Evolutionary conservation across 2,329 filamentous ascomycete species (phyloP), one percentile per base, ranked within the genome.

Genomic region (Pleurostoma richardsiae): DNA sequence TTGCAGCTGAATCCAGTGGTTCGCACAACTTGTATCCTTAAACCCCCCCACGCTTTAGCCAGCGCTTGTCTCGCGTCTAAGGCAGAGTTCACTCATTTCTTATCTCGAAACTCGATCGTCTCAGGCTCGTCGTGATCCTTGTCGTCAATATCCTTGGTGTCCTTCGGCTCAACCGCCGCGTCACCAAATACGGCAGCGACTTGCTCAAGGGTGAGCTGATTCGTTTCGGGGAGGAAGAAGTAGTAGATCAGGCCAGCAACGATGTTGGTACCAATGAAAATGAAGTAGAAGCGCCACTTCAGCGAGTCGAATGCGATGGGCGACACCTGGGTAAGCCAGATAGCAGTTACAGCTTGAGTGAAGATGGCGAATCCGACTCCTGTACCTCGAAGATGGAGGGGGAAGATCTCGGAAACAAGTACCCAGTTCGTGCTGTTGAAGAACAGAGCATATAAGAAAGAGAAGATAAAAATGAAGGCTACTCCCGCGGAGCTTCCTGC

Each of bases 321-420:
- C 3, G 61, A 56, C 1, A 56, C 56, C 4, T 60, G 56, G 0
- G 58, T 56, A 3, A 65, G 52, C 56, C 60, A 61, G n/a, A 64
- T 63, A 7, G 56, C 55, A 3, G 62, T 62, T 26, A 63, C 45
- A 3, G 56, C 54, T 27, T 60, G 54, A 1, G 57, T 54, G 38
- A 62, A 61, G 3, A 62, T 56, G 3, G 60, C 54, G 77, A 52
- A 73, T 67, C 77, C 78, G 50, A 82, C 80, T 0, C 80, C 80
- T 0, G 79, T 83, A 0, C 77, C 78, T 19, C 80, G 68, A 53
- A 83, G 78, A 4, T 76, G 76, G 29, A 71, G 73, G 0, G 75
- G 74, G 6, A 79, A 62, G 1, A 65, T 59, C 45, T 65, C 54
- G 44, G 63, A 58, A 67, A 57, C 55, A 2, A 65, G 50, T 1